These are phyloP conservation scores for Kodamaea hsintzibuensis DNA, from an alignment of 805 yeast genomes.

Conservation along the genomic window DNA sequence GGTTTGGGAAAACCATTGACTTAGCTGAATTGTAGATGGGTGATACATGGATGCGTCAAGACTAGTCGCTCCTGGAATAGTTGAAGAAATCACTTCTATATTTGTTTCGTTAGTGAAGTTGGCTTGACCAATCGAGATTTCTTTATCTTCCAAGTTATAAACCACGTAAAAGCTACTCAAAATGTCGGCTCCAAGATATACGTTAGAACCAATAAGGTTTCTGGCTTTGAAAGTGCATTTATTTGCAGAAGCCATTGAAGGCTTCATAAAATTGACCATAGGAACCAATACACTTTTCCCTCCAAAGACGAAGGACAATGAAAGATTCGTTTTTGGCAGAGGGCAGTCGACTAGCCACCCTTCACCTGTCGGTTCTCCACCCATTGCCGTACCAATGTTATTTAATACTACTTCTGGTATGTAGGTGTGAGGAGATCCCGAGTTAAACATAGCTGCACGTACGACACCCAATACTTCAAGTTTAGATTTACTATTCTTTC, in stretches of 20 bases:
- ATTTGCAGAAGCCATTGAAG: background rate
- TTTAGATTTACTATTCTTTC: background rate
- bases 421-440: background rate
- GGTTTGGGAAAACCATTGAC: no score
- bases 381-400: background rate
- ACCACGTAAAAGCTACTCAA: background rate
- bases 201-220: background rate
- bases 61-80: background rate
- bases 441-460: background rate
- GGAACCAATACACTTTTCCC: conserved; percentile 6
- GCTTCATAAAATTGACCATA: background rate
- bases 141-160: background rate
- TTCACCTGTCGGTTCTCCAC: background rate
- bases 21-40: background rate
- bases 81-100: background rate
- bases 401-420: background rate
- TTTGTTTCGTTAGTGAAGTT: background rate
- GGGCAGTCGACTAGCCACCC: background rate
- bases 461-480: background rate
- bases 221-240: background rate
- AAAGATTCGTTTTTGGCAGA: background rate
- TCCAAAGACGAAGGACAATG: conserved; percentile 5
- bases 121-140: background rate
- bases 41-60: background rate
- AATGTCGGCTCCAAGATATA: background rate